phyloP scores from a whole-genome alignment of 352 stramenopile genomes.

The Discostella stelligera region DNA sequence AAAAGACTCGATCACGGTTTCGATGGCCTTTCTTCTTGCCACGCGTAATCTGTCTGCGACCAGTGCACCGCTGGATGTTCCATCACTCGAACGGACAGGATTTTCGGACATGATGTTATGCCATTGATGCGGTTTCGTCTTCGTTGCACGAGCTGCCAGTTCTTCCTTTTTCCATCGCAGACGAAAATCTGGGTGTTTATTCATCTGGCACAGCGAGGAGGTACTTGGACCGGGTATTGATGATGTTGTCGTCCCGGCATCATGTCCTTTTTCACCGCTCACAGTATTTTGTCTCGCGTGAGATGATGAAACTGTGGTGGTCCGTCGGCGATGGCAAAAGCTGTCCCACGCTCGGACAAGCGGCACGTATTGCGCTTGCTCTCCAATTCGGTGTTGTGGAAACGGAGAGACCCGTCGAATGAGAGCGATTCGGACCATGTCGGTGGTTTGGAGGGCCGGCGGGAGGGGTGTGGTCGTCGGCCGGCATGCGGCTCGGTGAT shows the following conservation, averaged over 20 bases:
- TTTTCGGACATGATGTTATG: conserved; percentile 9
- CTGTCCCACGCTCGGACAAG: neutral
- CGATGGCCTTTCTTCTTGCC: conserved; percentile 3
- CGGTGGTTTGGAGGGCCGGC: no score
- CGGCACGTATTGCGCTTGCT: neutral
- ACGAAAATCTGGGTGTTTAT: conserved; percentile 31
- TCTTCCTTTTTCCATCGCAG: conserved; percentile 12
- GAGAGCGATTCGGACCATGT: neutral
- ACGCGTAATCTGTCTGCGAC: conserved; percentile 1
- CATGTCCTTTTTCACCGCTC: no score
- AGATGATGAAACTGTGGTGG: neutral
- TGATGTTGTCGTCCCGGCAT: neutral
- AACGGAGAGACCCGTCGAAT: neutral
- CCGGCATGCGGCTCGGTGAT: no score
- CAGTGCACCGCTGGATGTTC: conserved; percentile 13
- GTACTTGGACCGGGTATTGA: neutral
- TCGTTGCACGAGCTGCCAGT: neutral
- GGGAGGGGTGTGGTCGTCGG: no score
- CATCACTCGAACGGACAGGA: conserved; percentile 12
- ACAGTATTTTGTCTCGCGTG: neutral
- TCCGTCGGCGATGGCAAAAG: neutral
- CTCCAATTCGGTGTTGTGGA: neutral
- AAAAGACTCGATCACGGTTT: conserved; percentile 2
- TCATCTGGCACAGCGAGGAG: conserved; percentile 26
- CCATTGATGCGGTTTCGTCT: neutral